Base-by-base conservation (phyloP, 2,329 filamentous ascomycete species). In the Aspergillus hortae region DNA sequence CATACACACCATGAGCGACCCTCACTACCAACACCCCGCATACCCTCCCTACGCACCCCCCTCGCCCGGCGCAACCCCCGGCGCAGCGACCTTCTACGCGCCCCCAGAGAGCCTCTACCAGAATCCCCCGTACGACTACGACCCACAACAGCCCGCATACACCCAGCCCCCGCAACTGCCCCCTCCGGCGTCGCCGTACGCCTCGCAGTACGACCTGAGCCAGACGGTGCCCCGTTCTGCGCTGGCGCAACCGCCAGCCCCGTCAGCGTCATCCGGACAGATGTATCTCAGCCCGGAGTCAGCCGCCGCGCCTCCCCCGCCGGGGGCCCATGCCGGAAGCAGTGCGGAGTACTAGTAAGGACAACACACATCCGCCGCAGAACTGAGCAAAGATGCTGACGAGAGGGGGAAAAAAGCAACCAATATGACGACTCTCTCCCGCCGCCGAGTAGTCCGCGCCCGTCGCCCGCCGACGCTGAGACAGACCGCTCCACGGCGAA, bases 1-100 rank as follows among this genome's bases (percentile, higher is more conserved):
- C 5, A 23, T 23, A 23, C 23, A 23, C 32, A 48, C 6, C 35
- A 82, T 81, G 79, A 80, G 78, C 14, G 77, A 77, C 53, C 77
- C 77, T 11, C 19, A 14, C 11, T 42, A 42, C 19, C n/a, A 42
- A 35, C 80, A 81, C 71, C 73, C 78, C 56, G 70, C 75, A 40
- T 64, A 73, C 33, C 49, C 57, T 41, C 54, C 58, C 48, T 62
- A 64, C 50, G 47, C 61, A 51, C 52, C 65, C 48, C 55, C 66
- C 42, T 63, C 58, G 10, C 61, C 60, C 7, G 58, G 33, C 40
- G 25, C 23, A n/a, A 11, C 38, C 9, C 19, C 14, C 33, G 21
- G 57, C 42, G 11, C 40, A 42, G 35, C 35, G 6, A 9, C 35
- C 35, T 62, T 60, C 53, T 64, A 66, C 45, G 47, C 51, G 2